Evolutionary conservation across 2,329 filamentous ascomycete species (phyloP), one percentile per base, ranked within the genome.

Genomic region (Drechslerella dactyloides): DNA sequence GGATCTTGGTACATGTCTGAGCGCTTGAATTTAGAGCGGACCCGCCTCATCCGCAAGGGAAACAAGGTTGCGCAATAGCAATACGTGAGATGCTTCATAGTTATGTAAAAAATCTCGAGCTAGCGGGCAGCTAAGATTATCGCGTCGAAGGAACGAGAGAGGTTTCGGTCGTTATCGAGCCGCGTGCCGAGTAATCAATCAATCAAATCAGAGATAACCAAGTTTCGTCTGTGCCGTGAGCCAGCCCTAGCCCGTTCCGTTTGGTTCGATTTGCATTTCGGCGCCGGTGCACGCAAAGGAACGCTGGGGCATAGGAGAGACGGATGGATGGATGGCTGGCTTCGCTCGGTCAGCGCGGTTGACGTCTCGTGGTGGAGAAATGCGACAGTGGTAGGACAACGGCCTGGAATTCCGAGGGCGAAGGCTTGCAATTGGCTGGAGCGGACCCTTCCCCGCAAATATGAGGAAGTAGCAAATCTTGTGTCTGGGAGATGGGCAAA

Each of bases 1-100:
- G 68, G 68, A 72, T 72, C 68, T 72, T 72, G 68, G 68, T 72
- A 63, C 46, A 21, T 53, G 59, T 60, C 68, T 72, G 68, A 72
- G 68, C 68, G 40, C 27, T 37, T 37, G 63, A 54, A 21, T 54
- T 46, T 64, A 64, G 64, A 56, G 40, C 30, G 56, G 68, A 72
- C 68, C 68, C 68, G 68, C 68, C 68, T 65, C 68, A 72, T 72
- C 68, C 68, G 68, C 68, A 37, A 24, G 51, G 10, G 52, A 37
- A 27, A 30, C 44, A 56, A 64, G 55, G 60, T 72, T 72, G 68
- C 68, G 68, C 68, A 64, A 72, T 72, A 60, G 68, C 68, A 64
- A 72, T 72, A 60, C 44, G 15, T 48, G 44, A 48, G 44, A 10
- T 48, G 44, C 44, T 48, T 23, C 37, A 13, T 2, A 42, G 19